Evolutionary conservation across 345 rosid genomes (phyloP).

Genomic region (Litchi chinensis): DNA sequence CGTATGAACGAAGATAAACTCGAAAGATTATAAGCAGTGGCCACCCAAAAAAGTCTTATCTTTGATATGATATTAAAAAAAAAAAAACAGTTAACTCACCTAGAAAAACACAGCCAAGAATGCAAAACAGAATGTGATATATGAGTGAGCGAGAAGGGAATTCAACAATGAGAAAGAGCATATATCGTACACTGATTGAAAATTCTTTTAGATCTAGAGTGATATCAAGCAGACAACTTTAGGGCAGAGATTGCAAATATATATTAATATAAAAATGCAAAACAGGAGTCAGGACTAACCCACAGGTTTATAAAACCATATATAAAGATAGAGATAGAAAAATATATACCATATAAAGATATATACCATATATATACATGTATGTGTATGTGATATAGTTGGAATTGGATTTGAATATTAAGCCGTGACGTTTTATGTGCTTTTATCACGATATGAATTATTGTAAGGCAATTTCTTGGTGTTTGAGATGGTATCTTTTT

Average conservation of each 20-base stretch:
- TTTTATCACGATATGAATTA: too few species aligned
- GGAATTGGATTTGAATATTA: too few species aligned
- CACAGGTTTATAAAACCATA: too few species aligned
- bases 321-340: too few species aligned
- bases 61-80: background rate
- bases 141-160: background rate
- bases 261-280: background rate
- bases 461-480: too few species aligned
- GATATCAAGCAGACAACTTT: background rate
- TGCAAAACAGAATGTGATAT: background rate
- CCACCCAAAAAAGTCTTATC: background rate
- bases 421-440: too few species aligned
- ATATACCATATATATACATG: too few species aligned
- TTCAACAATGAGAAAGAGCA: background rate
- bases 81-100: background rate
- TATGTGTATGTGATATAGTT: too few species aligned
- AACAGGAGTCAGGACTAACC: too few species aligned
- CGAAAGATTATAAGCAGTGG: background rate
- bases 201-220: background rate
- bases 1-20: background rate
- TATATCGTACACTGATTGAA: background rate
- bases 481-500: too few species aligned
- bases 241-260: background rate
- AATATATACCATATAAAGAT: too few species aligned
- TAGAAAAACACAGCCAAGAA: background rate